These are phyloP conservation scores for Silene vulgaris DNA, from an alignment of 179 eudicot species.

Conservation along the genomic window DNA sequence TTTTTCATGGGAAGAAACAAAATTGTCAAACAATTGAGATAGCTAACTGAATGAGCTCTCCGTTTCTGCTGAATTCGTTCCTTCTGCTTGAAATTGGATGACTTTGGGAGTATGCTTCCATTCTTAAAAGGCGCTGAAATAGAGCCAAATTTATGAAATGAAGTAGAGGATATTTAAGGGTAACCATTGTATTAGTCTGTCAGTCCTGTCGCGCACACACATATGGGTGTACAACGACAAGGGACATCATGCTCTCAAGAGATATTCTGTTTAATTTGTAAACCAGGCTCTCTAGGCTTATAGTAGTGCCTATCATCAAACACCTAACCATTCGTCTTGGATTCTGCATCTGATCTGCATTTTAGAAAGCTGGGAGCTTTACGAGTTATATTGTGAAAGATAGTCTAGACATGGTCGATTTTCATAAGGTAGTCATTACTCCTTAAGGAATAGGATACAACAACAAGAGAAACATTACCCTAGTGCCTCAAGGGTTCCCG, in stretches of 20 bases:
- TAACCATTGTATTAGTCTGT: neutral
- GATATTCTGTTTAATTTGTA: neutral
- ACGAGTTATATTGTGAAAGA: neutral
- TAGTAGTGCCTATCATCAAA: neutral
- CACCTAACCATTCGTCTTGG: neutral
- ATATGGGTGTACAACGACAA: neutral
- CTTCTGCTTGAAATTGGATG: neutral
- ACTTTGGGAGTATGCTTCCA: neutral
- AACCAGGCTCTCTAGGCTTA: neutral
- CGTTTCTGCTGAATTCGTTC: neutral
- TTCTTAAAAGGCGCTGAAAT: neutral
- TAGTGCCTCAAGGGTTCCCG: no score
- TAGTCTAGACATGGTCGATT: no score
- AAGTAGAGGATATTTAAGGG: neutral
- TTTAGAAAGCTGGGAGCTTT: neutral
- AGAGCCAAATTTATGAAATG: neutral
- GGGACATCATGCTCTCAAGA: neutral
- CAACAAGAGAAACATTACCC: no score
- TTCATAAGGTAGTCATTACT: no score
- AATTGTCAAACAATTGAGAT: neutral
- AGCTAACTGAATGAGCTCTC: neutral
- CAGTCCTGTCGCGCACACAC: neutral
- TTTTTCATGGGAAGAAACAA: no score
- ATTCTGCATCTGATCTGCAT: neutral
- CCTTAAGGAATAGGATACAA: no score